Percentiles rank a stretch among this genome's conserved stretches.
These are phyloP conservation scores for Fusarium abutilonis DNA, from an alignment of 2,329 filamentous ascomycete species.

Conservation along the genomic window DNA sequence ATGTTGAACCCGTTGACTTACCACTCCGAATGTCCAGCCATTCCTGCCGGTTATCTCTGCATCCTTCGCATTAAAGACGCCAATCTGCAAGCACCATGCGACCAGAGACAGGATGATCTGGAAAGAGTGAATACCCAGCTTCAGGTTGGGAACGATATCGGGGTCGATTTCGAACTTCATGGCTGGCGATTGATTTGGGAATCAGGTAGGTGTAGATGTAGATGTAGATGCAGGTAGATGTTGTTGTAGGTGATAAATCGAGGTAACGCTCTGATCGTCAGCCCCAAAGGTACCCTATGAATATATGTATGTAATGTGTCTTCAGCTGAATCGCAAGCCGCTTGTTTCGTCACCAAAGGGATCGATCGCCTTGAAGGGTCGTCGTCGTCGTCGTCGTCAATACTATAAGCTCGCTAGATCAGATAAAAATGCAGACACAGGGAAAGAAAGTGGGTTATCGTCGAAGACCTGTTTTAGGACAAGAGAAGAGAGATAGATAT, in stretches of 20 bases:
- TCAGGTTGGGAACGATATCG: conserved; percentile 64
- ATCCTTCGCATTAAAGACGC: conserved; percentile 62
- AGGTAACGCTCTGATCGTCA: background rate
- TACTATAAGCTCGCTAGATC: conserved; percentile 7
- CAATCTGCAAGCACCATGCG: conserved; percentile 68
- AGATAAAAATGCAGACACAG: conserved; percentile 8
- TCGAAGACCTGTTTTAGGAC: conserved; percentile 1
- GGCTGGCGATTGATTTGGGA: conserved; percentile 12
- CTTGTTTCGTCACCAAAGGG: conserved; percentile 17
- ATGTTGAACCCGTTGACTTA: conserved; percentile 51
- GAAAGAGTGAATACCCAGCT: conserved; percentile 65
- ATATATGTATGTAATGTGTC: conserved; percentile 6
- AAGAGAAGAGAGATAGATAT: background rate
- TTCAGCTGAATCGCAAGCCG: conserved; percentile 35
- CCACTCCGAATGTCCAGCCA: conserved; percentile 72
- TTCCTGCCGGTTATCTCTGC: conserved; percentile 65
- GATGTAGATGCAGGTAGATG: background rate
- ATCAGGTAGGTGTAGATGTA: background rate
- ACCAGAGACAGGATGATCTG: conserved; percentile 66
- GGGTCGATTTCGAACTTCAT: conserved; percentile 65
- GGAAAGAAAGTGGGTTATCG: conserved; percentile 16
- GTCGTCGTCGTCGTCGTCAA: conserved; percentile 14
- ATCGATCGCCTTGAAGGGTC: conserved; percentile 15
- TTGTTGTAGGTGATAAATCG: background rate
- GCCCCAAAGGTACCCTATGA: conserved; percentile 9